Evolutionary conservation across 305 asterid genomes (phyloP).

Genomic region (Fraxinus dipetala): DNA sequence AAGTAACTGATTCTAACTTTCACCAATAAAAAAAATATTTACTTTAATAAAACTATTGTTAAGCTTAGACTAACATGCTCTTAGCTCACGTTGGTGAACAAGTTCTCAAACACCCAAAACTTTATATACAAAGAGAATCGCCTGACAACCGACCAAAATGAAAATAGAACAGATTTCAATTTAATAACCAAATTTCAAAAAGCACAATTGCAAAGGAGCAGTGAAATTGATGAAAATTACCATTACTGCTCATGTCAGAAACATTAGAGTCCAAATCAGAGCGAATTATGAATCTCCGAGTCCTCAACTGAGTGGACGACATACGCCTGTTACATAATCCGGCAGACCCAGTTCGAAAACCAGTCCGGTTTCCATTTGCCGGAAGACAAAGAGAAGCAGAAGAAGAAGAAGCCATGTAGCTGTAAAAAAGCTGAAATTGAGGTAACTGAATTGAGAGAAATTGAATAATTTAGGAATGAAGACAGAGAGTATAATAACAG

Average conservation of each 20-base stretch:
- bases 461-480: not conserved
- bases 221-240: conserved; percentile 29
- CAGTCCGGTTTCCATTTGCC: conserved; percentile 35
- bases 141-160: not conserved
- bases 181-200: not conserved
- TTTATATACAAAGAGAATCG: not conserved
- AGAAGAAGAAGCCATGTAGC: conserved; percentile 35
- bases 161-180: not conserved
- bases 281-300: conserved; percentile 50
- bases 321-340: conserved; percentile 29
- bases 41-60: not conserved
- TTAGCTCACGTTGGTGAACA: not conserved
- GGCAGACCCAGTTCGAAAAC: conserved; percentile 28
- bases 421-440: not conserved
- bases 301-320: conserved; percentile 35
- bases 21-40: not conserved
- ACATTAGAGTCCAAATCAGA: conserved; percentile 85
- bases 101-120: not conserved
- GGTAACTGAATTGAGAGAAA: not conserved
- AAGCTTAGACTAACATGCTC: not conserved
- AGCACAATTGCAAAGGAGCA: not conserved
- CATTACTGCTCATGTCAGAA: conserved; percentile 83
- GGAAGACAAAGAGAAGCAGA: conserved; percentile 51
- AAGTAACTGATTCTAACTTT: not conserved
- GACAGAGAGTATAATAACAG: not conserved